These are phyloP conservation scores for Mycena epipterygia DNA, from an alignment of 768 basidiomycete species.

Conservation along the genomic window DNA sequence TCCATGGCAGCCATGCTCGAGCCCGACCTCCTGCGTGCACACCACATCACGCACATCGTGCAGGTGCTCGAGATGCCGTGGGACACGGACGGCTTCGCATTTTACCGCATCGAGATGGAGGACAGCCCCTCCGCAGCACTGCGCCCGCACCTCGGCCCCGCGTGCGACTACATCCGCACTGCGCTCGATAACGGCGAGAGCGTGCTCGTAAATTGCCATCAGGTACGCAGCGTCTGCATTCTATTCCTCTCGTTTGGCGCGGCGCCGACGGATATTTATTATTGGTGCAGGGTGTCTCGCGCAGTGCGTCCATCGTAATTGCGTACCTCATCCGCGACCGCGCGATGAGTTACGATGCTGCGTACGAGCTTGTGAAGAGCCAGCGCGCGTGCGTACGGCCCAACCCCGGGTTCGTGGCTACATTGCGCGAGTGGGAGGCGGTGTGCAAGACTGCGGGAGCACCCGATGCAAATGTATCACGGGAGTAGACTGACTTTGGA, in stretches of 20 bases:
- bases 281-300: constrained; percentile 84
- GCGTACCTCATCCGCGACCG: constrained; percentile 83
- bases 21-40: constrained; percentile 59
- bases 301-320: constrained; percentile 81
- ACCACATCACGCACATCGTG: constrained; percentile 71
- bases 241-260: background rate
- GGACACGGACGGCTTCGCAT: constrained; percentile 56
- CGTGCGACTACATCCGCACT: constrained; percentile 61
- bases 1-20: constrained; percentile 76
- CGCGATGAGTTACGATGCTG: constrained; percentile 79
- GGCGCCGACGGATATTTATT: too few species aligned
- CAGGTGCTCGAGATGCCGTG: constrained; percentile 78
- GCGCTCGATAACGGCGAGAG: constrained; percentile 64
- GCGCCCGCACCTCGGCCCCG: constrained; percentile 60
- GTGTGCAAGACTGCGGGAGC: too few species aligned
- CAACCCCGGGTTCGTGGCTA: constrained; percentile 76
- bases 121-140: constrained; percentile 61
- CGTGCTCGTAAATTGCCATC: constrained; percentile 86
- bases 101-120: constrained; percentile 61
- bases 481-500: too few species aligned
- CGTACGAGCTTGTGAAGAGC: constrained; percentile 68
- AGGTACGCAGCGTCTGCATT: constrained; percentile 64
- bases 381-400: constrained; percentile 81
- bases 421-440: constrained; percentile 73
- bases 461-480: too few species aligned